A percentile compares a stretch with the other conserved stretches of the same genome.
Evolutionary conservation across 129 eudicot genomes (phyloP).

Genomic region (Centrapalus pauciflorus): DNA sequence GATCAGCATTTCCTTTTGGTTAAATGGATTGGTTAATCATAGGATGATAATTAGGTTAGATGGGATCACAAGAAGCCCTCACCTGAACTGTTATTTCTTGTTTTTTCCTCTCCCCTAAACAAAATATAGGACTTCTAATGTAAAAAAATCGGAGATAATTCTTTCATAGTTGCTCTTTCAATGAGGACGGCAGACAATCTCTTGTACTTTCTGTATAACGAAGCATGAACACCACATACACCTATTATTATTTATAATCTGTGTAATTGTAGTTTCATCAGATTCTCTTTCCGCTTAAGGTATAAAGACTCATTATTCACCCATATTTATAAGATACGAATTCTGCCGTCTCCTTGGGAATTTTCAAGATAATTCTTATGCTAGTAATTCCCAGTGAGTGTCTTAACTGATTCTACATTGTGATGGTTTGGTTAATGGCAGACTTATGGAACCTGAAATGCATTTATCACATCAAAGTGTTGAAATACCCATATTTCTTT

Average conservation of each 20-base stretch:
- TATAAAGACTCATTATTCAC: background rate
- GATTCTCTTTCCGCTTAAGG: background rate
- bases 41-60: background rate
- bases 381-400: conserved; percentile 1
- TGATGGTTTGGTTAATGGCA: background rate
- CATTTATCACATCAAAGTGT: conserved; percentile 5
- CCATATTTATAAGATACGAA: background rate
- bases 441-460: background rate
- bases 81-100: background rate
- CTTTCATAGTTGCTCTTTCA: background rate
- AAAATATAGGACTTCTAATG: background rate
- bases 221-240: background rate
- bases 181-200: background rate
- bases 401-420: background rate
- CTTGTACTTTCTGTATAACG: background rate
- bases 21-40: conserved; percentile 1
- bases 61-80: background rate
- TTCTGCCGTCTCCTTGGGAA: background rate
- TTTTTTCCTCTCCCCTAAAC: background rate
- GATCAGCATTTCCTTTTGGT: background rate
- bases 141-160: background rate
- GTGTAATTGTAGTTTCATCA: background rate
- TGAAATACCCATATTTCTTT: background rate
- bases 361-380: conserved; percentile 13
- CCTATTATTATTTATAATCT: background rate